Base-by-base conservation (phyloP, 331 rosid genomes). In the Erythrophleum ivorense region DNA sequence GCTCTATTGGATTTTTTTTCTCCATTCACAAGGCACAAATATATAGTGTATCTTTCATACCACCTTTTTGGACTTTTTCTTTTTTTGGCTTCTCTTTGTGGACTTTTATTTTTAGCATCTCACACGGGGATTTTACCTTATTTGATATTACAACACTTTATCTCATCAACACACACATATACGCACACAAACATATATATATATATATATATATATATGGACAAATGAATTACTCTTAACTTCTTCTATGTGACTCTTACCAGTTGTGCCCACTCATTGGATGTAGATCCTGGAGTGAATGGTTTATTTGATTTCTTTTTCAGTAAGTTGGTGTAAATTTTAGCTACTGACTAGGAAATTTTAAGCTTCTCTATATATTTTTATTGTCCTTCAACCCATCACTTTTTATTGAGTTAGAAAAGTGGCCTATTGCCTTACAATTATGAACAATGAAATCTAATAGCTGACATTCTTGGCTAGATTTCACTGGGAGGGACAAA, bases 341-440 rank as follows among this genome's bases (percentile, higher is more conserved):
- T 69, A 21, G 62, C 77, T 1, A 34, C 52, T 31, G 71, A 36
- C 63, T 70, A 21, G 15, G 14, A 70, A 77, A 40, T 13, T 29
- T 71, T 76, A 24, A 34, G 58, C 70, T 77, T 84, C 66, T 81
- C 76, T 72, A 12, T 55, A 38, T 69, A 45, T 54, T 43, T 70
- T 71, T 40, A 76, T 80, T 82, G 46, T 60, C 40, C 67, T 60
- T 36, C 5, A 4, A 40, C 33, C 16, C 8, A 29, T 59, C 38
- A 7, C 40, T 29, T 36, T 36, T 36, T 36, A 59, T 24, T 31
- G 43, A 31, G 10, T 33, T 6, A 13, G 70, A 82, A 50, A 43
- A 58, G 49, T 71, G 67, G 31, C 68, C 48, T 68, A 50, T 65
- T 58, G 36, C 76, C 53, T 78, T 40, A 36, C 8, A 8, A 45